Evolutionary conservation across 495 filamentous ascomycete genomes (phyloP).

Genomic region (Aspergillus taichungensis): DNA sequence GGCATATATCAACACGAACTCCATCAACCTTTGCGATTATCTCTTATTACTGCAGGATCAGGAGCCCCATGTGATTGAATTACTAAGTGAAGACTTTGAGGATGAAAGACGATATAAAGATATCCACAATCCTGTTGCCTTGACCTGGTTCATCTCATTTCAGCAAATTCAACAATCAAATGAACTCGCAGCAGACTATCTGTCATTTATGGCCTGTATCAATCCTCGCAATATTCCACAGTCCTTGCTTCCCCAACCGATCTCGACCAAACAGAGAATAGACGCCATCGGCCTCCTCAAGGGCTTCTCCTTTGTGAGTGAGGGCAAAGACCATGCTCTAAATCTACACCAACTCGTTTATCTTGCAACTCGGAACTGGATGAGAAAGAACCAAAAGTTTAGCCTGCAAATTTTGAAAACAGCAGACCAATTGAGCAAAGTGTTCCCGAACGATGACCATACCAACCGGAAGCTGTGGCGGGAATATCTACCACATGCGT

Average conservation of each 20-base stretch:
- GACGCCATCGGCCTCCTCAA: slow-evolving; percentile 24
- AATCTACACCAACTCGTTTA: slow-evolving; percentile 28
- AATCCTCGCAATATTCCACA: slow-evolving; percentile 19
- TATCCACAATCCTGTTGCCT: slow-evolving; percentile 40
- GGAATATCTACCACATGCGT: slow-evolving; percentile 19
- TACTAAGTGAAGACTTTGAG: slow-evolving; percentile 42
- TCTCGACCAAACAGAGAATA: slow-evolving; percentile 4
- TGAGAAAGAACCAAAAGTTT: slow-evolving; percentile 11
- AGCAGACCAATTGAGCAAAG: slow-evolving; percentile 5
- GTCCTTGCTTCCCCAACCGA: slow-evolving; percentile 14
- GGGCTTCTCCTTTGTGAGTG: slow-evolving; percentile 18
- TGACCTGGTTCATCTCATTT: slow-evolving; percentile 48
- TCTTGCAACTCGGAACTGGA: slow-evolving; percentile 25
- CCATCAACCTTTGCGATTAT: slow-evolving; percentile 29
- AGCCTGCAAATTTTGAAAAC: slow-evolving; percentile 5
- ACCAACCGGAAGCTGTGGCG: slow-evolving; percentile 17
- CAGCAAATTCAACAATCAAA: slow-evolving; percentile 28
- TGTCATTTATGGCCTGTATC: slow-evolving; percentile 36
- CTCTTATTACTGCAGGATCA: slow-evolving; percentile 30
- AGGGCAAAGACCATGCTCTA: background rate
- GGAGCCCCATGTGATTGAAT: slow-evolving; percentile 24
- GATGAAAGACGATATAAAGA: slow-evolving; percentile 33
- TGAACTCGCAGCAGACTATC: slow-evolving; percentile 20
- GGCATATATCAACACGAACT: slow-evolving; percentile 37
- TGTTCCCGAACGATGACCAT: slow-evolving; percentile 16